Base-by-base conservation (phyloP, 306 rosid species). In the Medicago arabica region DNA sequence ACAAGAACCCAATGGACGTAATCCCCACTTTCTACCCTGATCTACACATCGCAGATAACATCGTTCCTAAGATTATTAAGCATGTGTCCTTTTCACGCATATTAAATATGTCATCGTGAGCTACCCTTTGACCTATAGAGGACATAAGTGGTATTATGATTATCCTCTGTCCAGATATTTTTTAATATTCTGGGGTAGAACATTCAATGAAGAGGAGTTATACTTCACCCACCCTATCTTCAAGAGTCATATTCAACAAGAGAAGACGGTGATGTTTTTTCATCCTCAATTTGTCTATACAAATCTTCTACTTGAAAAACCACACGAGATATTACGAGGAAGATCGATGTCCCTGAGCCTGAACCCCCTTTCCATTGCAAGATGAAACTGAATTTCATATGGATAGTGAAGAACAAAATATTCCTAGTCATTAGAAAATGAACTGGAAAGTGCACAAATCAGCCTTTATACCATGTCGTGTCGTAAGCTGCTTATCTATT, bases 11-110 rank as follows among this genome's bases (percentile, higher is more conserved):
- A 53, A 50, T 16, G 62, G 47, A 36, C 2, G 31, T 31, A 51
- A 49, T 70, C 63, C 36, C 63, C 34, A 10, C 31, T 51, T 50
- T 51, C 63, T 70, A 69, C 62, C 75, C 47, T 11, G 47, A 50
- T 50, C 62, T 69, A 69, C 40, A 23, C 61, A 69, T 34, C 31
- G 51, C 75, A 51, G 17, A 53, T 70, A 70, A 70, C 46, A 19
- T 10, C 16, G 34, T 31, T 31, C 61, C 75, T 69, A 50, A 69
- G 47, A 69, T 69, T 31, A 50, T 69, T 9, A 28, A 9, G 19
- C 25, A 9, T 15, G 60, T 9, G 38, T 46, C 41, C 8, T 28
- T 15, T 41, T 5, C 28, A 18, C 36, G 73, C 15, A 7, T 46
- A 23, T 68, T 14, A 67, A 67, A 67, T 23, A 21, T 14, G 72